Base-by-base conservation (phyloP, 2,329 filamentous ascomycete genomes). In the Colletotrichum gloeosporioides region DNA sequence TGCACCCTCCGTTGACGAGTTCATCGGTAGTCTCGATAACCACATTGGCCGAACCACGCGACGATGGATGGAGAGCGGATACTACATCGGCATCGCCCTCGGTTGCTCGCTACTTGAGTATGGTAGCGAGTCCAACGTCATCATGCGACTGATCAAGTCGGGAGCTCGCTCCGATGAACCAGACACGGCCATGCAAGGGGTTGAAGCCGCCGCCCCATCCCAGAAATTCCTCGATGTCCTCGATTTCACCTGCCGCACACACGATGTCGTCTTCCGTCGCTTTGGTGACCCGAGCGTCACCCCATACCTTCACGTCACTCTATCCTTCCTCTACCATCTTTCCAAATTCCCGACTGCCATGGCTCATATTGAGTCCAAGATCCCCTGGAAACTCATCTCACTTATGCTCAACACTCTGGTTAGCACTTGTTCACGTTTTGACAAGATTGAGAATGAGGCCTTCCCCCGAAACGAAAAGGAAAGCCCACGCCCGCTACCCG, bases 161-260 rank as follows among this genome's bases (percentile, higher is more conserved):
- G 18, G 53, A 4, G 44, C 44, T 3, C 31, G 44, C 4, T 0
- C 32, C 3, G 73, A 63, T 0, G 76, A 77, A 22, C 25, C 55
- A 1, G 73, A 75, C 6, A 8, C 61, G 0, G 27, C 10, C 0
- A 75, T 75, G 72, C 67, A 75, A 0, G 72, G 69, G 0, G 36
- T 29, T 2, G 72, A 71, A 2, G 13, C 18, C 0, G 15, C 18
- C 1, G 1, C 10, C 0, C 15, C 39, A 2, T 59, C 25, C 3
- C 32, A 63, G n/a, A 65, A 32, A 16, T 69, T 93, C 92, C n/a
- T 92, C 94, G 0, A 88, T 90, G 7, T 93, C 95, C 65, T 94
- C 90, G 1, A 92, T 1, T 71, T 76, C 2, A 2, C 49, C 1
- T 10, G 10, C 6, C 25, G 71, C 3, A 71, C 39, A 2, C 39